Conservation (phyloP, 805 yeast species). For the Spathaspora passalidarum region DNA sequence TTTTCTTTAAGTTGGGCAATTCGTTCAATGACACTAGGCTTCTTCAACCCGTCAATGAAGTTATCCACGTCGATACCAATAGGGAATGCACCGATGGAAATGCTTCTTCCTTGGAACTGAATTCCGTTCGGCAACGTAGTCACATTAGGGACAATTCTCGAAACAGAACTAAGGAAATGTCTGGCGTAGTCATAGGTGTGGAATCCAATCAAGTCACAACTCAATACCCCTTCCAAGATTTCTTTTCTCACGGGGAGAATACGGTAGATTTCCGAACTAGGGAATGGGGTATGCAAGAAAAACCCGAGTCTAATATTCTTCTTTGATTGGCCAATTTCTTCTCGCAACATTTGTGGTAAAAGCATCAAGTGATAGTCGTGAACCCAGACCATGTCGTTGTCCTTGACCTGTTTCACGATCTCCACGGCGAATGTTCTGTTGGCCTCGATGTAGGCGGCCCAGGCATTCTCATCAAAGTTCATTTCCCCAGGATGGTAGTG, state of each 20-base stretch:
- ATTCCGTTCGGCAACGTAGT: slow-evolving; percentile 91
- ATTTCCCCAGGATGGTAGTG: slow-evolving; percentile 99
- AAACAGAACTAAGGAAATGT: slow-evolving; percentile 88
- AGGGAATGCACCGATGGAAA: slow-evolving; percentile 95
- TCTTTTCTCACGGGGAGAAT: slow-evolving; percentile 94
- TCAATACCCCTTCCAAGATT: slow-evolving; percentile 83
- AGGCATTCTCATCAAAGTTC: slow-evolving; percentile 94
- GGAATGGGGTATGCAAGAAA: slow-evolving; percentile 97
- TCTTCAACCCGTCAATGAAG: slow-evolving; percentile 74
- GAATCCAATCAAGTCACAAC: slow-evolving; percentile 94
- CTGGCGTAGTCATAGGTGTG: slow-evolving; percentile 99
- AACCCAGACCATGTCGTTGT: slow-evolving; percentile 92
- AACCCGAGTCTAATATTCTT: slow-evolving; percentile 79
- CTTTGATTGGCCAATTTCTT: slow-evolving; percentile 47
- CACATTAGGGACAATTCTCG: slow-evolving; percentile 69
- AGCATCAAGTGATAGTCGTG: slow-evolving; percentile 98
- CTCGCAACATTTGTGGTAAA: slow-evolving; percentile 82
- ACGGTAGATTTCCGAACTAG: slow-evolving; percentile 93
- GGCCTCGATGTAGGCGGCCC: slow-evolving; percentile 97
- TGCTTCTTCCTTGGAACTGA: slow-evolving; percentile 68
- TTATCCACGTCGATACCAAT: slow-evolving; percentile 96
- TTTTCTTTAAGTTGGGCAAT: slow-evolving; percentile 55
- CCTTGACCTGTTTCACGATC: slow-evolving; percentile 66
- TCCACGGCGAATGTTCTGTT: slow-evolving; percentile 76
- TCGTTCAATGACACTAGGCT: slow-evolving; percentile 60